Evolutionary conservation across 495 filamentous ascomycete species (phyloP), one percentile per base, ranked within the genome.

Genomic region (Letharia lupina): DNA sequence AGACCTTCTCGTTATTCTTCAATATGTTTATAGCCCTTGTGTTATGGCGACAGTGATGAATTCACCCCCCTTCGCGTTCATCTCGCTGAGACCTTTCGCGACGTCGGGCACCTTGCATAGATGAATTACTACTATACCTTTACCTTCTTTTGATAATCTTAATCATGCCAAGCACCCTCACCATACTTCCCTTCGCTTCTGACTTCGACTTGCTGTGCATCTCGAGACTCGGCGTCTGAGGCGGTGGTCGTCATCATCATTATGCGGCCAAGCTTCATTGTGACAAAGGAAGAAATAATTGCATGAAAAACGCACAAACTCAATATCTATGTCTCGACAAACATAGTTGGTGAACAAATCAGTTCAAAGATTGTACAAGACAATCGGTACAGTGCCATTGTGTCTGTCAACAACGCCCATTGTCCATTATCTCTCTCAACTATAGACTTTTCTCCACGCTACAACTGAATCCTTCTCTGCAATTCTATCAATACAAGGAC

Each of bases 281-380:
- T 23, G 48, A 37, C 54, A 65, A 60, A 60, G 63, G 18, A 23
- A 48, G 23, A 37, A 60, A 37, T 18, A 44, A 60, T 65, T 65
- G 63, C 23, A 45, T 65, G 63, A 57, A 28, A 28, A 28, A 65
- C 41, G 20, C 9, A 20, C 31, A 16, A 33, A 40, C 41, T 16
- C 8, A n/a, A 35, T 10, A 5, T 11, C 7, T 7, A 35, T 28
- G 20, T 45, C 60, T 28, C 39, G 13, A 65, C 56, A 65, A 65
- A 40, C 42, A 50, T 42, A n/a, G 9, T 37, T 20, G 8, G 33
- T 44, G 33, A 47, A 47, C 41, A 47, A 60, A 13, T 45, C 47
- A 33, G 20, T 37, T 48, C 63, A 60, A 65, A 45, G 52, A 48
- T 28, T 20, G 42, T 33, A 39, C 31, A 35, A 4, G 42, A 60